Evolutionary conservation across 2,329 filamentous ascomycete genomes (phyloP), one percentile per base, ranked within the genome.

Genomic region (Claviceps fusiformis): DNA sequence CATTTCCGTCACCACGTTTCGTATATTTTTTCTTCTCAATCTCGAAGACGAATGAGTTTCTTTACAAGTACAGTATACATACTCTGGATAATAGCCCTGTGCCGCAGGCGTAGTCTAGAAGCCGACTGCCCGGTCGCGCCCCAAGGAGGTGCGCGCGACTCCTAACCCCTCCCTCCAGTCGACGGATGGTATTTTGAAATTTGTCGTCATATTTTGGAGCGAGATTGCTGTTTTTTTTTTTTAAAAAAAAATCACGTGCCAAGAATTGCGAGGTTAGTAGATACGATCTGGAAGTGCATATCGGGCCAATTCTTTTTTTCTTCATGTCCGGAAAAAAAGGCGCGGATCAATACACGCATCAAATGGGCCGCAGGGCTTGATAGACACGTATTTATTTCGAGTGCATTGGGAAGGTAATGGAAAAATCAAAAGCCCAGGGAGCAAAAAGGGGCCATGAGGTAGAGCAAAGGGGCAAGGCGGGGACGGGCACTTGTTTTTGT

Each of bases 51-150:
- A 24, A 24, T 24, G 24, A 24, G 24, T 2, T 24, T 24, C 24
- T 24, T 2, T 11, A 46, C 11, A 24, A 39, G 7, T 35, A 35
- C 33, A 35, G 33, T 39, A 27, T 46, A 35, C 47, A 19, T 35
- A 49, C 50, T 5, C 78, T 75, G 13, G 84, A 85, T 59, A 87
- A 73, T 54, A 80, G 68, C 2, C 85, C 85, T 6, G 84, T 83
- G 9, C 87, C 87, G 64, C 86, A 90, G 17, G 87, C 87, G 67
- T 90, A 91, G 65, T 91, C 87, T 2, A 90, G 72, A 24, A 89
- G 68, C 49, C 77, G 76, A 81, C 72, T 55, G 62, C 63, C 62
- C 61, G 71, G 53, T 46, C 61, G 61, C 37, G 80, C 76, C 46
- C 81, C 82, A 56, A 88, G 78, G 72, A 86, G 87, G 53, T 76